Evolutionary conservation across 2,329 filamentous ascomycete genomes (phyloP).

Genomic region (Beauveria australis): DNA sequence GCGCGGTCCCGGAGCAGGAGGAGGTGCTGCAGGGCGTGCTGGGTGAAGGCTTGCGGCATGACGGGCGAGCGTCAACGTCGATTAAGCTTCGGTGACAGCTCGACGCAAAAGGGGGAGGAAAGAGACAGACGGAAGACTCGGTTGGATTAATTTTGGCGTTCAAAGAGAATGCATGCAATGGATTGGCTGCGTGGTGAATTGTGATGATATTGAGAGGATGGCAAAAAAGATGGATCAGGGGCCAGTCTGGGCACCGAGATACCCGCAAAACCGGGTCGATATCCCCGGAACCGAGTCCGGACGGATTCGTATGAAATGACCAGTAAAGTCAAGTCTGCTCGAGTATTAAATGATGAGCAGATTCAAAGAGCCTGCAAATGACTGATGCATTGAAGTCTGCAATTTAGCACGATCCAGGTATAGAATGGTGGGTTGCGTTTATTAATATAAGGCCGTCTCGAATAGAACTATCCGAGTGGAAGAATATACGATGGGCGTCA

Average conservation of each 20-base stretch:
- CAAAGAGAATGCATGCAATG: background rate
- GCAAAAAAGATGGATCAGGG: background rate
- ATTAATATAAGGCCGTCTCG: background rate
- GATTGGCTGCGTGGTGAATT: background rate
- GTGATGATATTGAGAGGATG: background rate
- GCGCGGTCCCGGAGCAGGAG: background rate
- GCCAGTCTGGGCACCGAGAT: background rate
- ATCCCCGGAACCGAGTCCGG: background rate
- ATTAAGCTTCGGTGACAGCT: background rate
- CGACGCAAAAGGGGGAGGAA: background rate
- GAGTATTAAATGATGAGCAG: too few relatives aligned
- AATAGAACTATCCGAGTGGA: background rate
- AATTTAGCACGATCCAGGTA: background rate
- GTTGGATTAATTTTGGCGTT: too few relatives aligned
- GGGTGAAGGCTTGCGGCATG: background rate
- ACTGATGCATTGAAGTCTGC: conserved; percentile 10
- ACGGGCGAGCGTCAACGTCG: background rate
- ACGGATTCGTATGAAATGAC: background rate
- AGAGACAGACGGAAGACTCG: too few relatives aligned
- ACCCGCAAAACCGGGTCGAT: conserved; percentile 1
- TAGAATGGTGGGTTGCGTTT: background rate
- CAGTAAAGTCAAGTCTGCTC: background rate
- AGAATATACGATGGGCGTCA: background rate
- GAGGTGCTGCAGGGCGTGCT: background rate
- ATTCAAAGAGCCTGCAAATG: too few relatives aligned